Conservation (phyloP, 352 stramenopile genomes). For the Globisporangium middletonii region DNA sequence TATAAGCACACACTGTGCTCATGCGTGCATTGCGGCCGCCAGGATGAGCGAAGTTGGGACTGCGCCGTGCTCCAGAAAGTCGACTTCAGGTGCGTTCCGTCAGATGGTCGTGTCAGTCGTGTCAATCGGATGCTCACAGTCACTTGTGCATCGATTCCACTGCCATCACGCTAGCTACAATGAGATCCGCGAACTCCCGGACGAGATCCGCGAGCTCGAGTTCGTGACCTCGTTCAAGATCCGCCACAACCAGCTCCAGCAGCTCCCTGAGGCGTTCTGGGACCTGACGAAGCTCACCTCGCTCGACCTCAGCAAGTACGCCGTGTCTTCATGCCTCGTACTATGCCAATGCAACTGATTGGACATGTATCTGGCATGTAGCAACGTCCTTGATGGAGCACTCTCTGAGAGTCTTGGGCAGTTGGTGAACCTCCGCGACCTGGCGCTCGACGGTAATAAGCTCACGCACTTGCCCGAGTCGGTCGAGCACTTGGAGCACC, state of each 20-base stretch:
- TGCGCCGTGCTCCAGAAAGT: slow-evolving; percentile 59
- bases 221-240: slow-evolving; percentile 63
- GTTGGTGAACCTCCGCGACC: slow-evolving; percentile 51
- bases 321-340: background rate
- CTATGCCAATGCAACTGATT: background rate
- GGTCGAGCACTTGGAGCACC: slow-evolving; percentile 27
- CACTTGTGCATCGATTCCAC: background rate
- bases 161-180: slow-evolving; percentile 45
- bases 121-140: background rate
- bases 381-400: slow-evolving; percentile 48
- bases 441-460: slow-evolving; percentile 64
- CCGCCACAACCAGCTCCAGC: slow-evolving; percentile 54
- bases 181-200: slow-evolving; percentile 51
- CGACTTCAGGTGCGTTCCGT: slow-evolving; percentile 46
- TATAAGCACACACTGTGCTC: background rate
- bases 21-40: background rate
- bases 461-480: slow-evolving; percentile 48
- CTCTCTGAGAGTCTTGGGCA: slow-evolving; percentile 44
- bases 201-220: slow-evolving; percentile 38
- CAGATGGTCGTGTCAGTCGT: background rate
- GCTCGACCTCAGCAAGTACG: slow-evolving; percentile 79
- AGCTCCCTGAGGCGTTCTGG: slow-evolving; percentile 53
- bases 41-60: slow-evolving; percentile 73
- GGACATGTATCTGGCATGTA: slow-evolving; percentile 16
- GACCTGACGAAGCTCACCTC: slow-evolving; percentile 47